A percentile compares a stretch with the other conserved stretches of the same genome.
These are phyloP conservation scores for Aspergillus thermomutatus DNA, from an alignment of 2,329 filamentous ascomycete genomes.

Conservation along the genomic window DNA sequence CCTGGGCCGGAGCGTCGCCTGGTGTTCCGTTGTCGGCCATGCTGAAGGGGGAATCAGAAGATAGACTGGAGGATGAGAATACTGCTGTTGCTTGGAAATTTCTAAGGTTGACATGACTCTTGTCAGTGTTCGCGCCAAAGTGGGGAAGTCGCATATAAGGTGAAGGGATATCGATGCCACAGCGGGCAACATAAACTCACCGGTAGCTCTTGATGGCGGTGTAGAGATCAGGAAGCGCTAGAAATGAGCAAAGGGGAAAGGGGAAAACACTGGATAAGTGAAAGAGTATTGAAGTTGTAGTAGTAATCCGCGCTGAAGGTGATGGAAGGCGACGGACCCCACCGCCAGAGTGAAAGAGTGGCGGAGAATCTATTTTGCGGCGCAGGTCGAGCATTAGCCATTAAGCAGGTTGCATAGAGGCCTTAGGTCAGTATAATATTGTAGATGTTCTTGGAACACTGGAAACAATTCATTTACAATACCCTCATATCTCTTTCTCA, in stretches of 20 bases:
- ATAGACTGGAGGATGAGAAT: background rate
- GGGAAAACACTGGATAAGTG: slow-evolving; percentile 10
- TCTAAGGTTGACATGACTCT: background rate
- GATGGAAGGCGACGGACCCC: slow-evolving; percentile 24
- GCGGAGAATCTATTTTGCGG: slow-evolving; percentile 40
- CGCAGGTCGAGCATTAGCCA: slow-evolving; percentile 17
- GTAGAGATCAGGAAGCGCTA: background rate
- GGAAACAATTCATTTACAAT: background rate
- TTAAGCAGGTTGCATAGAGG: background rate
- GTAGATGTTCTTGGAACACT: slow-evolving; percentile 2
- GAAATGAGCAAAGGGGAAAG: background rate
- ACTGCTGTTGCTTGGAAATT: background rate
- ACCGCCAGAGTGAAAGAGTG: slow-evolving; percentile 26
- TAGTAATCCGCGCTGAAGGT: slow-evolving; percentile 6
- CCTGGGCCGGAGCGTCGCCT: slow-evolving; percentile 38
- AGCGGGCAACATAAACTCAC: background rate
- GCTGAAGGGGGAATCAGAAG: background rate
- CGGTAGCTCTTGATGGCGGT: background rate
- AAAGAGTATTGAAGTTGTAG: slow-evolving; percentile 10
- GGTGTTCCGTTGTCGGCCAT: slow-evolving; percentile 37
- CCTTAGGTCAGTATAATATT: background rate
- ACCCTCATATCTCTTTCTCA: background rate
- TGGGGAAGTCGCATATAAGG: background rate
- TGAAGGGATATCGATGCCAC: background rate
- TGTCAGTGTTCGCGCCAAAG: background rate